A percentile compares a stretch with the other conserved stretches of the same genome.
Conservation (phyloP, 345 rosid species). For the Bretschneidera sinensis region DNA sequence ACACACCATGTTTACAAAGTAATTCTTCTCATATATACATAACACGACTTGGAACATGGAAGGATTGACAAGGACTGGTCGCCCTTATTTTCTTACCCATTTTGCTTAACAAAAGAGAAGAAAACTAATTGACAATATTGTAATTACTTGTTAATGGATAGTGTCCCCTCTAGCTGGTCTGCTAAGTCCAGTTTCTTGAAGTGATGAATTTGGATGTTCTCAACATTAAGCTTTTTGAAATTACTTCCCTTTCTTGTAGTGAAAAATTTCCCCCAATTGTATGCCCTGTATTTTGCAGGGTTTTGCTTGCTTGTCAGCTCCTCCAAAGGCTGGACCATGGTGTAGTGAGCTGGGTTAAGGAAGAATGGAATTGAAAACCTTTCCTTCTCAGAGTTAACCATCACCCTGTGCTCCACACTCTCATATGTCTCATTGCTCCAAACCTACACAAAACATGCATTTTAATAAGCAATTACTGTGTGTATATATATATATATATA, state of each 20-base stretch:
- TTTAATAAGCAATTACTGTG: too few species aligned
- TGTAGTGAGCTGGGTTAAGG: constrained; percentile 48
- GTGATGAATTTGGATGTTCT: constrained; percentile 57
- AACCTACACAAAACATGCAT: constrained; percentile 45
- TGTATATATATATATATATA: too few species aligned
- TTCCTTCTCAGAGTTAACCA: constrained; percentile 53
- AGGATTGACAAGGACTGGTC: too few species aligned
- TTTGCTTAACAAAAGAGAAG: too few species aligned
- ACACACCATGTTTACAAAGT: too few species aligned
- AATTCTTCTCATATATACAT: too few species aligned
- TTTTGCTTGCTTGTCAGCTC: constrained; percentile 40
- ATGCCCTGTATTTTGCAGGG: constrained; percentile 45
- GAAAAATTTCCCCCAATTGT: constrained; percentile 65
- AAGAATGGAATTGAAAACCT: constrained; percentile 61
- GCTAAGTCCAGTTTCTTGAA: constrained; percentile 33
- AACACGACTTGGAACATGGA: too few species aligned
- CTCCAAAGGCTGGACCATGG: constrained; percentile 48
- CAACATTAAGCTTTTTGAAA: constrained; percentile 47
- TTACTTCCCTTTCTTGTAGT: constrained; percentile 54
- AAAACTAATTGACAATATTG: too few species aligned
- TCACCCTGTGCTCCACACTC: constrained; percentile 75
- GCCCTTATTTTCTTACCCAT: too few species aligned
- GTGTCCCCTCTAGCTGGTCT: neutral
- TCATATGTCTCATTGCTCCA: constrained; percentile 66
- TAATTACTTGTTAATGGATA: neutral